Base-by-base conservation (phyloP, 768 basidiomycete genomes). In the Lentinula aciculospora region DNA sequence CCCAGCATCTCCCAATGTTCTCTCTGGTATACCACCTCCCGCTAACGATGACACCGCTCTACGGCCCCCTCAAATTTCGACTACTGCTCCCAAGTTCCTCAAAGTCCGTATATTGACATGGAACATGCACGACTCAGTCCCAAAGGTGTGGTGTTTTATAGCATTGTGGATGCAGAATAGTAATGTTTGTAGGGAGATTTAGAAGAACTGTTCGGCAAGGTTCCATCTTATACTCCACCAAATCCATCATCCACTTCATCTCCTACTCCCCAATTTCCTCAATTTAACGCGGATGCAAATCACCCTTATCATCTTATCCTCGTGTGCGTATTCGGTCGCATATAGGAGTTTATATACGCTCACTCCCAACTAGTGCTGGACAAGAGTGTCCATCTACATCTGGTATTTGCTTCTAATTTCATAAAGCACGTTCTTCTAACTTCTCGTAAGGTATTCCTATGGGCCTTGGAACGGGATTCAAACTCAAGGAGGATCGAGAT, bases 111-210 rank as follows among this genome's bases (percentile, higher is more conserved):
- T 91, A 47, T 53, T 90, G 32, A 87, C 86, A 36, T 92, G 89
- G 89, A 92, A 92, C 62, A 92, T 92, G 89, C 86, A 92, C 61
- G 88, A 91, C 61, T 85, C 85, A 0, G 65, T 91, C 4, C 89
- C 89, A 29, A 91, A 88, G 79, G 88, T 56, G 15, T 8, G 28
- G 8, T 3, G n/a, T 8, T 17, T 13, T 25, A 27, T 9, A 15
- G n/a, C 8, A 21, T 19, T 3, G 19, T 9, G 17, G 10, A n/a
- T 3, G 3, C 21, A 44, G n/a, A 10, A 21, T 29, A 13, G 84
- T 28, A 15, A 66, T 60, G 17, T 34, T 42, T 21, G 17, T 56
- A 91, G 88, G 89, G 89, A 5, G 82, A 92, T 64, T 67, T 92
- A 51, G 80, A 81, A 62, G 87, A 91, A 58, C 74, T 92, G 3